Evolutionary conservation across 2,329 filamentous ascomycete species (phyloP).

Genomic region (Plectosphaerella cucumerina): DNA sequence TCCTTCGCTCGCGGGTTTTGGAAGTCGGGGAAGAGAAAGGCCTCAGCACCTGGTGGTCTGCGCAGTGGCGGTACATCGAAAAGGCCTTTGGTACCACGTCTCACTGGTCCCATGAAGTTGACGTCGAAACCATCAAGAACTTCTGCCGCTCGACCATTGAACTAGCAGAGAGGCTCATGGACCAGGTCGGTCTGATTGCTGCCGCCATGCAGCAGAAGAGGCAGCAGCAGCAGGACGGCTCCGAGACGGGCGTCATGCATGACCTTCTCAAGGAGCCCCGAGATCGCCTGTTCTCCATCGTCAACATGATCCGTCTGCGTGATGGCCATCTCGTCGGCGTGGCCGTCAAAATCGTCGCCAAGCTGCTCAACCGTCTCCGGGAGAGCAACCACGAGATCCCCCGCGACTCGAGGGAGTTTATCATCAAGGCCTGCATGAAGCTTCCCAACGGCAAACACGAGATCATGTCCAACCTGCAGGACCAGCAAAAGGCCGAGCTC

Average conservation of each 20-base stretch:
- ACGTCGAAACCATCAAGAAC: slow-evolving; percentile 78
- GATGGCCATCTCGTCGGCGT: slow-evolving; percentile 82
- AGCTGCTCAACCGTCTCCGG: slow-evolving; percentile 77
- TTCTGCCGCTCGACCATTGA: slow-evolving; percentile 96
- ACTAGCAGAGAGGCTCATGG: slow-evolving; percentile 79
- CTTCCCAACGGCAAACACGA: slow-evolving; percentile 50
- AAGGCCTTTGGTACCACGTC: slow-evolving; percentile 82
- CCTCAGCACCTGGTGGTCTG: slow-evolving; percentile 76
- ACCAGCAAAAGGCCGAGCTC: slow-evolving; percentile 81
- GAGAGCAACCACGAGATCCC: slow-evolving; percentile 72
- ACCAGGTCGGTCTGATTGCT: slow-evolving; percentile 79
- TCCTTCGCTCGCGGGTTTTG: slow-evolving; percentile 51
- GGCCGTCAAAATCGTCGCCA: slow-evolving; percentile 76
- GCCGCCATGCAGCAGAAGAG: slow-evolving; percentile 49
- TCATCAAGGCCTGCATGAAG: slow-evolving; percentile 64
- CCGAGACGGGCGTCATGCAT: slow-evolving; percentile 34
- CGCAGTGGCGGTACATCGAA: slow-evolving; percentile 76
- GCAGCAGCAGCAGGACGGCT: slow-evolving; percentile 16
- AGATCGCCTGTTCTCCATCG: slow-evolving; percentile 62
- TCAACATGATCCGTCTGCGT: slow-evolving; percentile 84
- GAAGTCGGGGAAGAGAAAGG: slow-evolving; percentile 59
- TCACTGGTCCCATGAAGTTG: slow-evolving; percentile 71
- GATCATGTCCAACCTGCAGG: slow-evolving; percentile 74
- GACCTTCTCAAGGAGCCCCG: slow-evolving; percentile 61
- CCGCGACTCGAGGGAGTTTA: slow-evolving; percentile 51